These are phyloP conservation scores for Magnusiomyces suaveolens DNA, from an alignment of 1,139 yeast genomes.

Conservation along the genomic window DNA sequence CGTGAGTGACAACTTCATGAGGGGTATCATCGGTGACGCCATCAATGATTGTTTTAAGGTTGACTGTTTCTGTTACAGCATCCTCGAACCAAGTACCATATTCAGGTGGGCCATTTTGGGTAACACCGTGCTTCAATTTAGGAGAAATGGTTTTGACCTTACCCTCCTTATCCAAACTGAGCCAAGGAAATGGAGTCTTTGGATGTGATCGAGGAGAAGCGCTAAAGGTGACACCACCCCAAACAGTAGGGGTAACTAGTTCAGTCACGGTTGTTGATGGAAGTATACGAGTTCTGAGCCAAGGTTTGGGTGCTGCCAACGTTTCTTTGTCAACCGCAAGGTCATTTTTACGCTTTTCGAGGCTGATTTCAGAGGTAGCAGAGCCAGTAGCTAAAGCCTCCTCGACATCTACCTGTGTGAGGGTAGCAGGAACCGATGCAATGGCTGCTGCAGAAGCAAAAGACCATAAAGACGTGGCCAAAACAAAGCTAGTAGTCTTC, in stretches of 20 bases:
- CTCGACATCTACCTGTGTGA: constrained; percentile 3
- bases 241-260: constrained; percentile 69
- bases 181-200: constrained; percentile 69
- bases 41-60: constrained; percentile 16
- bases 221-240: constrained; percentile 71
- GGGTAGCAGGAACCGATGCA: constrained; percentile 3
- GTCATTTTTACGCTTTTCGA: not conserved
- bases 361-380: not conserved
- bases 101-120: constrained; percentile 58
- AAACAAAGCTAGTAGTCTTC: constrained; percentile 1
- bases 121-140: constrained; percentile 57
- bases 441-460: constrained; percentile 10
- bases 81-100: constrained; percentile 71
- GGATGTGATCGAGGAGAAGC: constrained; percentile 57
- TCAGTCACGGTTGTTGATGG: constrained; percentile 47
- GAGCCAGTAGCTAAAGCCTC: constrained; percentile 1
- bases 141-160: constrained; percentile 74
- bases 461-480: constrained; percentile 6
- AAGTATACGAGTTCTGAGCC: constrained; percentile 50
- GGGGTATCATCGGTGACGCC: constrained; percentile 15
- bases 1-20: constrained; percentile 40
- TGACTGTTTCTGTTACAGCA: constrained; percentile 39
- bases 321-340: constrained; percentile 16
- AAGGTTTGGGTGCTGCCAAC: constrained; percentile 43
- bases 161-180: constrained; percentile 66